These are phyloP conservation scores for Microdochium bolleyi DNA, from an alignment of 2,329 filamentous ascomycete species.

Conservation along the genomic window DNA sequence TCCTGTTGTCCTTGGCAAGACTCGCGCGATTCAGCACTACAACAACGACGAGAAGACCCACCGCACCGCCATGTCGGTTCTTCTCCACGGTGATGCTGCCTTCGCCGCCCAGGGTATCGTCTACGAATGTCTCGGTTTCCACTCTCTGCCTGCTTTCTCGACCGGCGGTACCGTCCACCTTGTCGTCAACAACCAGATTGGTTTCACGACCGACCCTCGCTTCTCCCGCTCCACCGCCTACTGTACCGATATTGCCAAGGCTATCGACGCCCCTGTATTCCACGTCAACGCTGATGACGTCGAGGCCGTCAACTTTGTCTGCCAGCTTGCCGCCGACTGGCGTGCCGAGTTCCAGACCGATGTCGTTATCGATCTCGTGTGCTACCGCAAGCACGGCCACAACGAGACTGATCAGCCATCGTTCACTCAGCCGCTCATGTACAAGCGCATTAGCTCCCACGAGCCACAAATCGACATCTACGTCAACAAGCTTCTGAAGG, in stretches of 20 bases:
- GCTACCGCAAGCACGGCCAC: conserved; percentile 98
- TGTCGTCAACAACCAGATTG: conserved; percentile 99
- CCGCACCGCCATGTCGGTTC: conserved; percentile 85
- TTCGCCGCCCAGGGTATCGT: conserved; percentile 96
- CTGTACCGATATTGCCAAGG: conserved; percentile 98
- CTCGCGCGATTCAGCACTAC: conserved; percentile 96
- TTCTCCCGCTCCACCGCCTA: conserved; percentile 97
- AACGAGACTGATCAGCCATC: conserved; percentile 99
- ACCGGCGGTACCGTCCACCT: conserved; percentile 96
- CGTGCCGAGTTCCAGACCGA: conserved; percentile 98
- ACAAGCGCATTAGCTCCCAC: conserved; percentile 90
- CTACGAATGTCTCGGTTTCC: conserved; percentile 97
- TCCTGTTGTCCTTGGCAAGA: conserved; percentile 95
- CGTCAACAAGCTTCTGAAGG: conserved; percentile 79
- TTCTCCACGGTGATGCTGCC: conserved; percentile 94
- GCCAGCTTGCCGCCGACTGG: conserved; percentile 95
- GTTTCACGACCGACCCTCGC: conserved; percentile 96
- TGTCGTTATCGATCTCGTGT: conserved; percentile 95
- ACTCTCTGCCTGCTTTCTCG: conserved; percentile 90
- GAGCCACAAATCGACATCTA: conserved; percentile 84
- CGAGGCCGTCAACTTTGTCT: conserved; percentile 96
- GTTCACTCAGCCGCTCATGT: conserved; percentile 99
- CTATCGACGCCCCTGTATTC: conserved; percentile 96
- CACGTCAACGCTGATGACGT: conserved; percentile 99
- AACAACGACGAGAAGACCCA: conserved; percentile 93